phyloP scores from a whole-genome alignment of 108 stramenopile species.

The Cylindrotheca fusiformis region DNA sequence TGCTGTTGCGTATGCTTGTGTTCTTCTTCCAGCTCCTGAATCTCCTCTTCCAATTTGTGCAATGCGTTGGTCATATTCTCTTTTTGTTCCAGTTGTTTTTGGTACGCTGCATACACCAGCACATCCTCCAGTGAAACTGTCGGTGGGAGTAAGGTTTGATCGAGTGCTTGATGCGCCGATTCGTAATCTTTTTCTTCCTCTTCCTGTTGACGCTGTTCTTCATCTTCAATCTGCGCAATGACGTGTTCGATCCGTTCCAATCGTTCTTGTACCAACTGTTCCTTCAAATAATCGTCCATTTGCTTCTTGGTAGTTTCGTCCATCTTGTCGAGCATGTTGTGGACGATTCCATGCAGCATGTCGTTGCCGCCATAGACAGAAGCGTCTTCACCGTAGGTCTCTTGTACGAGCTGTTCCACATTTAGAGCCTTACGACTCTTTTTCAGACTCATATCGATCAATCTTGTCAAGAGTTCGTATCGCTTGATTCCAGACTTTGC shows the following conservation, averaged over 20 bases:
- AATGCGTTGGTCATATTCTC: neutral
- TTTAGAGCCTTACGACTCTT: neutral
- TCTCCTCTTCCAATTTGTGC: neutral
- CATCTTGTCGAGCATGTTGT: neutral
- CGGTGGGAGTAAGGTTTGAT: neutral
- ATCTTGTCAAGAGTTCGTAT: neutral
- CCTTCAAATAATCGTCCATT: neutral
- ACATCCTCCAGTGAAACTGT: neutral
- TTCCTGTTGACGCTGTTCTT: neutral
- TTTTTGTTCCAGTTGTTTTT: neutral
- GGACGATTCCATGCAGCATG: neutral
- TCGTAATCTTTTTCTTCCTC: neutral
- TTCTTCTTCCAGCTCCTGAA: neutral
- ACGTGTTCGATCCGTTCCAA: neutral
- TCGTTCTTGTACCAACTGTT: neutral
- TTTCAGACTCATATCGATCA: neutral
- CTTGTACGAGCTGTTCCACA: neutral
- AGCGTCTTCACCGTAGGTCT: neutral
- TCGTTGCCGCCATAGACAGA: neutral
- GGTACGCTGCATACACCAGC: neutral
- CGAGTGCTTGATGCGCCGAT: neutral
- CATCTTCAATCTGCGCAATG: neutral
- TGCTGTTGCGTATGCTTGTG: neutral
- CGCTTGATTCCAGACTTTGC: too few relatives aligned
- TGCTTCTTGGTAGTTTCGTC: neutral